Evolutionary conservation across 306 rosid species (phyloP).

Genomic region (Cucurbita moschata): DNA sequence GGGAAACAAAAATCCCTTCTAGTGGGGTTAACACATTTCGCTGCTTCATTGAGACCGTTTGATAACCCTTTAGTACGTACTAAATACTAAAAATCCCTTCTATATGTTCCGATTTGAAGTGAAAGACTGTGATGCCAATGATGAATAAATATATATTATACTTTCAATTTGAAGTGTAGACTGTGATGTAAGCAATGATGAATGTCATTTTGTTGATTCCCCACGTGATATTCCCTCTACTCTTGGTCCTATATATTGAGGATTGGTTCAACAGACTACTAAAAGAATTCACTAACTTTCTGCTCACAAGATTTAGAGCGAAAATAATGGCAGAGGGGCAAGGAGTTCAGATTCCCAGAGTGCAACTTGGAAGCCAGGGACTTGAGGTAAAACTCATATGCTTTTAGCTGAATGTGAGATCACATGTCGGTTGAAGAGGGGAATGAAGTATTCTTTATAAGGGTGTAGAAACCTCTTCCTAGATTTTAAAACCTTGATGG

Average conservation of each 20-base stretch:
- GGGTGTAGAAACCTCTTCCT: too few relatives aligned
- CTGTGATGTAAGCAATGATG: constrained; percentile 1
- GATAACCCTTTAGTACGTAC: too few relatives aligned
- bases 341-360: constrained; percentile 18
- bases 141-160: neutral
- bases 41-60: too few relatives aligned
- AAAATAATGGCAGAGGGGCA: constrained; percentile 17
- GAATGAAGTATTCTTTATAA: too few relatives aligned
- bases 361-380: constrained; percentile 39
- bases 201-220: neutral
- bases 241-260: neutral
- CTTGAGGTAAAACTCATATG: constrained; percentile 18
- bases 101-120: too few relatives aligned
- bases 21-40: neutral
- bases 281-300: neutral
- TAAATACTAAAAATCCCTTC: too few relatives aligned
- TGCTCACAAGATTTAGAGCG: neutral
- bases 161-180: neutral
- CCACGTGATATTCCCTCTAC: neutral
- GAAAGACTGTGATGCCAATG: neutral
- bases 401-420: neutral
- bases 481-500: too few relatives aligned
- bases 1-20: neutral
- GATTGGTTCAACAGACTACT: neutral
- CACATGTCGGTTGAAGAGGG: too few relatives aligned